Conservation (phyloP, 805 yeast species). For the Hanseniaspora mollemarum region DNA sequence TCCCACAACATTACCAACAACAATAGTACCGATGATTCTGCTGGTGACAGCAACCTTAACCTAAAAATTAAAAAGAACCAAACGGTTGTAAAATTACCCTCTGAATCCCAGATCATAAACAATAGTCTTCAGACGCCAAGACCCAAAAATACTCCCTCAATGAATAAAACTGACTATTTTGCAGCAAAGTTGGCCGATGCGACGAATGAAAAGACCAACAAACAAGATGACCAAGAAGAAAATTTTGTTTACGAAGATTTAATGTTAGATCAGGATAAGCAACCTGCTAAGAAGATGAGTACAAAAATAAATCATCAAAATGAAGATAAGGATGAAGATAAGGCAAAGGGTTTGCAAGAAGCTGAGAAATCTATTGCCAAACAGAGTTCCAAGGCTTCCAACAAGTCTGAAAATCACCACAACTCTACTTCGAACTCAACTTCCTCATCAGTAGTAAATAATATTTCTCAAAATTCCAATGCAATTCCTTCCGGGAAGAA, state of each 20-base stretch:
- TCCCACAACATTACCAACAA: neutral
- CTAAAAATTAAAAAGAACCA: conserved; percentile 5
- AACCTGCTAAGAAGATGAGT: neutral
- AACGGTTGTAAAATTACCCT: neutral
- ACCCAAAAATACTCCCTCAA: conserved; percentile 12
- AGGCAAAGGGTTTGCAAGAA: neutral
- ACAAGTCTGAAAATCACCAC: neutral
- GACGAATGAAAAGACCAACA: conserved; percentile 53
- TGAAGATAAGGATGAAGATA: conserved; percentile 18
- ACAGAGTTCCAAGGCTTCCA: neutral
- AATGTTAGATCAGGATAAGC: conserved; percentile 26
- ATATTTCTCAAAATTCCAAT: neutral
- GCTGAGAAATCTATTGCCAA: conserved; percentile 14
- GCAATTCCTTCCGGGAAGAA: conserved; percentile 6
- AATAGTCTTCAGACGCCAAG: conserved; percentile 12
- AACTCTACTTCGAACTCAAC: neutral
- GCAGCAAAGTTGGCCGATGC: conserved; percentile 94
- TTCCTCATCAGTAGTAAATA: neutral
- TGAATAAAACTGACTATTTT: conserved; percentile 67
- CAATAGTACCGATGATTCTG: conserved; percentile 4
- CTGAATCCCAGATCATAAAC: conserved; percentile 14
- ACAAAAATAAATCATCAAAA: neutral
- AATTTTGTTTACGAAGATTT: conserved; percentile 78
- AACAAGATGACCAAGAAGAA: conserved; percentile 80
- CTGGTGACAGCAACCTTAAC: neutral